A percentile compares a stretch with the other conserved stretches of the same genome.
Evolutionary conservation across 2,329 filamentous ascomycete species (phyloP).

Genomic region (Paraconiothyrium brasiliense): DNA sequence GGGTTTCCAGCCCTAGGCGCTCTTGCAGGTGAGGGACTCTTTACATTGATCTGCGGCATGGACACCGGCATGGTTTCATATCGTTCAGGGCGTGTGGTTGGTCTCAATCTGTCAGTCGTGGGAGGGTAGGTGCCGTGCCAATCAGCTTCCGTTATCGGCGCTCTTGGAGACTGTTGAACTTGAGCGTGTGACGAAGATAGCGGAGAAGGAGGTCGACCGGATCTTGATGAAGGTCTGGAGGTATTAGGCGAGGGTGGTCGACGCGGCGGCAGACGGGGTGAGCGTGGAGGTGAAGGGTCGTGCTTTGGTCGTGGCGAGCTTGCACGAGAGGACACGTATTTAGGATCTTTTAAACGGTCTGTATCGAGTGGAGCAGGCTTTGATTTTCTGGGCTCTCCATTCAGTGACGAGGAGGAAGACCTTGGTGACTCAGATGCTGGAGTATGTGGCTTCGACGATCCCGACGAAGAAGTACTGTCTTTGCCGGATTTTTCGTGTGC

Average conservation of each 20-base stretch:
- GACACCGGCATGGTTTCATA: conserved; percentile 43
- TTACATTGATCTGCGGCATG: conserved; percentile 43
- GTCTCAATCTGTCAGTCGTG: conserved; percentile 35
- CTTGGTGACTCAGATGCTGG: conserved; percentile 40
- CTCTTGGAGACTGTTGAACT: conserved; percentile 29
- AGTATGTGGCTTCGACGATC: conserved; percentile 37
- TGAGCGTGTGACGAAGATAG: conserved; percentile 32
- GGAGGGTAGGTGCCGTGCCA: conserved; percentile 46
- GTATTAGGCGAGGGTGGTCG: conserved; percentile 33
- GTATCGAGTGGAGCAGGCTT: conserved; percentile 33
- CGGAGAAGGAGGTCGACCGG: conserved; percentile 38
- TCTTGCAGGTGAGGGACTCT: conserved; percentile 44
- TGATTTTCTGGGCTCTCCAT: conserved; percentile 27
- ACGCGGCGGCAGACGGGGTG: conserved; percentile 41
- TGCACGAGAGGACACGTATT: conserved; percentile 30
- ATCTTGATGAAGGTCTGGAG: conserved; percentile 42
- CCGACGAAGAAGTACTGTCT: conserved; percentile 30
- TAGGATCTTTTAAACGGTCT: conserved; percentile 23
- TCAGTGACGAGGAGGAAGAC: conserved; percentile 44
- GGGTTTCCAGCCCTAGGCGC: conserved; percentile 31
- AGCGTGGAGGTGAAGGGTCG: conserved; percentile 33
- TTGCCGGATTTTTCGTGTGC: conserved; percentile 20
- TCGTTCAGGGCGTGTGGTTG: conserved; percentile 37
- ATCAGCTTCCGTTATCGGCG: conserved; percentile 38
- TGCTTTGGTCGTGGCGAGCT: conserved; percentile 38